Evolutionary conservation across 768 basidiomycete genomes (phyloP).

Genomic region (Mrakia frigida): DNA sequence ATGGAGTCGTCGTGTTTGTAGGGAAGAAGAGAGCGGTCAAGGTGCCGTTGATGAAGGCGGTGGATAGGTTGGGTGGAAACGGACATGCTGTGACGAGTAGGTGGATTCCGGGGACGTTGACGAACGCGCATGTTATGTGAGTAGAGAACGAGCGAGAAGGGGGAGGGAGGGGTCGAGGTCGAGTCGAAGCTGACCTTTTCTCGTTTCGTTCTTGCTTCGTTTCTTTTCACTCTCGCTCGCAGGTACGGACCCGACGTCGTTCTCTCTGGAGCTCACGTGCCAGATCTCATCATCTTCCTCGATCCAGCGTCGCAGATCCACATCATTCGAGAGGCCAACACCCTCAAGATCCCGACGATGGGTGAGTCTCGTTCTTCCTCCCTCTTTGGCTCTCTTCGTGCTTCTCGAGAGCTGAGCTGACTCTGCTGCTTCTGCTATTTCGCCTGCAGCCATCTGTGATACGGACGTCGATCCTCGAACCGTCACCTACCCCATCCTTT

Average conservation of each 20-base stretch:
- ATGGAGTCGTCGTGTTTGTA: slow-evolving; percentile 82
- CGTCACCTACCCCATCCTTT: slow-evolving; percentile 96
- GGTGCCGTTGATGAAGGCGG: slow-evolving; percentile 68
- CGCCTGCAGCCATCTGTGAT: slow-evolving; percentile 59
- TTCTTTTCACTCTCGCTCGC: neutral
- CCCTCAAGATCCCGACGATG: slow-evolving; percentile 84
- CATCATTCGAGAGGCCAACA: slow-evolving; percentile 85
- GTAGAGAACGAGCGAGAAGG: slow-evolving; percentile 28
- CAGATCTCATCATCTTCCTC: slow-evolving; percentile 85
- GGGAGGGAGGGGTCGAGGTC: neutral
- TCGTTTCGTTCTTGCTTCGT: neutral
- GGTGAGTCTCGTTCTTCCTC: slow-evolving; percentile 46
- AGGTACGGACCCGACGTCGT: slow-evolving; percentile 44
- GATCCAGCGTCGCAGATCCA: slow-evolving; percentile 75
- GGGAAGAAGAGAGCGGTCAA: slow-evolving; percentile 52
- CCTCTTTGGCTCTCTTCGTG: neutral
- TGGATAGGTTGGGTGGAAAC: slow-evolving; percentile 68
- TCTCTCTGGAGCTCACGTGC: slow-evolving; percentile 47
- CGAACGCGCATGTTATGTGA: slow-evolving; percentile 55
- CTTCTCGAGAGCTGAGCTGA: neutral
- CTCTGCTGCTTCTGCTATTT: neutral
- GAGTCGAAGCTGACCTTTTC: neutral
- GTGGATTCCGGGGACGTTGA: slow-evolving; percentile 94
- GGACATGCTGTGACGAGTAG: slow-evolving; percentile 79
- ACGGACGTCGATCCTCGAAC: slow-evolving; percentile 92